Evolutionary conservation across 2,329 filamentous ascomycete genomes (phyloP), one percentile per base, ranked within the genome.

Genomic region (Exophiala bonariae): DNA sequence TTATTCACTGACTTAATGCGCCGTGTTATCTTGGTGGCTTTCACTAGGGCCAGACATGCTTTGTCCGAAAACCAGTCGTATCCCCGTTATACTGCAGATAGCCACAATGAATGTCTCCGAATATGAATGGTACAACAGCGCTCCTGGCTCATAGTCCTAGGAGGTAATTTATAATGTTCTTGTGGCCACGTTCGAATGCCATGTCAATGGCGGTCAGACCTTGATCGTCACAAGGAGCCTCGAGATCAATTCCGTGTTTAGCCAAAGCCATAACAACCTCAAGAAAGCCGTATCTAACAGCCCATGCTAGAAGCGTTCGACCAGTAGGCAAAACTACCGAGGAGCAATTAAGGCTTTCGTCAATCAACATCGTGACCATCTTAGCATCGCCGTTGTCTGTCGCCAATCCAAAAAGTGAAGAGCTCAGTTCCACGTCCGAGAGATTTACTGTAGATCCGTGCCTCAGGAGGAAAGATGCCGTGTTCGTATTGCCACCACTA

Each of bases 131-230:
- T n/a, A n/a, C n/a, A n/a, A n/a, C n/a, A n/a, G n/a, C n/a, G n/a
- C n/a, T n/a, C n/a, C n/a, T n/a, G n/a, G n/a, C n/a, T n/a, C n/a
- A n/a, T n/a, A n/a, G n/a, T n/a, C n/a, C n/a, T n/a, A n/a, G n/a
- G 22, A 28, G 30, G 37, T 23, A 40, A 22, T 40, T 28, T 6
- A 40, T n/a, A 9, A 40, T 28, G 4, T 13, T 30, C 37, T 17
- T 30, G 22, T 40, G 37, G 19, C 37, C 22, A 6, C 37, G 37
- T n/a, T 40, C 13, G n/a, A 26, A 40, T 18, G 37, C 37, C 4
- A 40, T n/a, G 14, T 40, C 37, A 17, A 40, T 18, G n/a, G 37
- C 22, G 4, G 37, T 40, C 18, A 40, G 37, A 4, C 37, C 37
- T n/a, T 40, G 22, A 22, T 28, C 16, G 30, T 40, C 22, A 20